phyloP scores from a whole-genome alignment of 2,329 filamentous ascomycete genomes.

The Chaetothyriales sp. region DNA sequence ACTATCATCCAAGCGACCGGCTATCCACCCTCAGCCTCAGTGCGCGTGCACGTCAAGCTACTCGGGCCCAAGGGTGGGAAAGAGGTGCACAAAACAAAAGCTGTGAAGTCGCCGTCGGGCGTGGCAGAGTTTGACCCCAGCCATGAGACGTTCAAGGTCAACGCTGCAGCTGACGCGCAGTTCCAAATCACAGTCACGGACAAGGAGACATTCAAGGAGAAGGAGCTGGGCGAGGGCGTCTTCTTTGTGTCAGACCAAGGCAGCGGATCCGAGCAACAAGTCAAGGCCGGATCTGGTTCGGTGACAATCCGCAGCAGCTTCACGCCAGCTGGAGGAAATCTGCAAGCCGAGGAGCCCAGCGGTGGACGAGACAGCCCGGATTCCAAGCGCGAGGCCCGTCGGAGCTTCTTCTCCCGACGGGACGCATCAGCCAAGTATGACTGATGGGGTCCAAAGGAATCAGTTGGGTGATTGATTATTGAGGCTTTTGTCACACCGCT shows the following conservation, averaged over 20 bases:
- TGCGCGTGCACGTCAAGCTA: conserved; percentile 62
- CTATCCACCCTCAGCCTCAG: conserved; percentile 59
- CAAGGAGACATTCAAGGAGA: conserved; percentile 68
- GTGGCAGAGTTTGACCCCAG: conserved; percentile 49
- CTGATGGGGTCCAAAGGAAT: neutral
- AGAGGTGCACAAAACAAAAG: conserved; percentile 80
- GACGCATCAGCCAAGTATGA: conserved; percentile 19
- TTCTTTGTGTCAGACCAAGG: conserved; percentile 81
- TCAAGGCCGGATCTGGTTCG: conserved; percentile 57
- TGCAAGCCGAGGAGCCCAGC: conserved; percentile 11
- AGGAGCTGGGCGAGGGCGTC: conserved; percentile 71
- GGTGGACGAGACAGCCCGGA: conserved; percentile 25
- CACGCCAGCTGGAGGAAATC: conserved; percentile 26
- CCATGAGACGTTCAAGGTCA: conserved; percentile 58
- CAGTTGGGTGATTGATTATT: neutral
- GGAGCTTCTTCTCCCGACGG: conserved; percentile 34
- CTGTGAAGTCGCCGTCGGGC: conserved; percentile 55
- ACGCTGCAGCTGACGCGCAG: conserved; percentile 64
- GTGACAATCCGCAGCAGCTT: conserved; percentile 66
- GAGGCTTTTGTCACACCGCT: neutral
- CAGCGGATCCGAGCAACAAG: conserved; percentile 51
- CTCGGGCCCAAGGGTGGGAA: conserved; percentile 52
- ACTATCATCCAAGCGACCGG: conserved; percentile 64
- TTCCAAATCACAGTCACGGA: conserved; percentile 80
- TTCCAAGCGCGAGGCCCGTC: conserved; percentile 28